Percentiles rank a stretch among this genome's conserved stretches.
These are phyloP conservation scores for Rhododendron henanense DNA, from an alignment of 148 eudicot species.

Conservation along the genomic window DNA sequence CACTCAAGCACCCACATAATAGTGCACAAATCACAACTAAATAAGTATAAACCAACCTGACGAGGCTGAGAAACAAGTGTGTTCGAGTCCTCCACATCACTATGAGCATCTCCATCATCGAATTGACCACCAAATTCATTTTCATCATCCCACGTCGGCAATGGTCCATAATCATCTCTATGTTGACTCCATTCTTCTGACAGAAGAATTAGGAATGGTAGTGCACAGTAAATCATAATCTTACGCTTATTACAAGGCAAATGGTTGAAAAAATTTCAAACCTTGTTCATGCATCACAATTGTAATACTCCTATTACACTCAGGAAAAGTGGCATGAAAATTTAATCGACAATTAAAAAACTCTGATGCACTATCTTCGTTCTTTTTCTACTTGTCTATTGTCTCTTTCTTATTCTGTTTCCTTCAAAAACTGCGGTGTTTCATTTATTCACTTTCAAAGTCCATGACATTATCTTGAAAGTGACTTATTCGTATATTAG, in stretches of 20 bases:
- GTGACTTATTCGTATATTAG: neutral
- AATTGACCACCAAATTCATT: slow-evolving; percentile 47
- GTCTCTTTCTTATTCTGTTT: neutral
- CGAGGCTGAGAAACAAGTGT: slow-evolving; percentile 89
- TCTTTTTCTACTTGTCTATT: neutral
- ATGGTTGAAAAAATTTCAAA: neutral
- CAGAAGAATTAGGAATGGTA: slow-evolving; percentile 10
- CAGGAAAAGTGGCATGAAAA: neutral
- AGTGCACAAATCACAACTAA: neutral
- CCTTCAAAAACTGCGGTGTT: neutral
- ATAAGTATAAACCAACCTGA: slow-evolving; percentile 51
- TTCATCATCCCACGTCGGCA: slow-evolving; percentile 72
- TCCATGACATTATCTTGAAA: neutral
- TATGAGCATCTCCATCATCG: slow-evolving; percentile 62
- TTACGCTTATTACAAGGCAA: neutral
- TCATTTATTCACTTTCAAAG: neutral
- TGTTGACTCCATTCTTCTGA: slow-evolving; percentile 33
- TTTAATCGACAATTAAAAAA: neutral
- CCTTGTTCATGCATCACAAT: neutral
- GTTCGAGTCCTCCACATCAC: slow-evolving; percentile 68
- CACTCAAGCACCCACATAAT: neutral
- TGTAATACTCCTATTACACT: neutral
- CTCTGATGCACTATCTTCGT: neutral
- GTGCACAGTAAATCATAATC: neutral
- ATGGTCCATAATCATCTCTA: slow-evolving; percentile 37